Base-by-base conservation (phyloP, 805 yeast genomes). In the Candida sonorensis region DNA sequence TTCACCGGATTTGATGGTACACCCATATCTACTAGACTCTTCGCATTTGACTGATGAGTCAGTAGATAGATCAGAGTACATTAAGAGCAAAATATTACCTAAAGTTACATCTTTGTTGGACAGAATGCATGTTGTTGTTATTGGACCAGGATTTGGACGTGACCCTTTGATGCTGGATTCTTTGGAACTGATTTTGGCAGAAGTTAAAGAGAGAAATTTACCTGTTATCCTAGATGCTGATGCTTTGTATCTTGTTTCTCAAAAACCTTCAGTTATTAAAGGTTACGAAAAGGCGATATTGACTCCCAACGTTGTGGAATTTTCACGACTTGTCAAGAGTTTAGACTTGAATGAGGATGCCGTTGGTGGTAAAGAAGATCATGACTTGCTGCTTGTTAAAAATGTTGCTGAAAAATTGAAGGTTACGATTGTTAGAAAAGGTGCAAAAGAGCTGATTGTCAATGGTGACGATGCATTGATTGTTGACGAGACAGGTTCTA, bases 131-230 rank as follows among this genome's bases (percentile, higher is more conserved):
- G 83, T 78, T 7, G 76, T 87, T 17, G 84, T 92, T 2, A 68
- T 90, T 23, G 97, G 97, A 0, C 97, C 97, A 0, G 98, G 97
- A 0, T 69, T 88, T 37, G 98, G 98, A 0, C 65, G 98, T 30
- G 95, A 87, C 52, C 55, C 58, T 4, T 48, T 70, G 22, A 80
- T 86, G 85, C 55, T 80, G 33, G 63, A 67, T 30, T 69, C 81
- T 2, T 66, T 81, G 36, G 66, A 66, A n/a, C 50, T 64, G 19
- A 67, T 85, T 14, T 64, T 87, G 26, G 64, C 64, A 30, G 75
- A 74, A 39, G 68, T 81, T 29, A 72, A 65, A 46, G 61, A 66
- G 15, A 61, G 75, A 27, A 60, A 71, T 23, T 61, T 78, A 25
- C 95, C 95, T 0, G 59, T 92, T 5, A 76, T 92, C 2, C 55